These are phyloP conservation scores for Globisporangium lucens DNA, from an alignment of 352 stramenopile genomes.

Conservation along the genomic window DNA sequence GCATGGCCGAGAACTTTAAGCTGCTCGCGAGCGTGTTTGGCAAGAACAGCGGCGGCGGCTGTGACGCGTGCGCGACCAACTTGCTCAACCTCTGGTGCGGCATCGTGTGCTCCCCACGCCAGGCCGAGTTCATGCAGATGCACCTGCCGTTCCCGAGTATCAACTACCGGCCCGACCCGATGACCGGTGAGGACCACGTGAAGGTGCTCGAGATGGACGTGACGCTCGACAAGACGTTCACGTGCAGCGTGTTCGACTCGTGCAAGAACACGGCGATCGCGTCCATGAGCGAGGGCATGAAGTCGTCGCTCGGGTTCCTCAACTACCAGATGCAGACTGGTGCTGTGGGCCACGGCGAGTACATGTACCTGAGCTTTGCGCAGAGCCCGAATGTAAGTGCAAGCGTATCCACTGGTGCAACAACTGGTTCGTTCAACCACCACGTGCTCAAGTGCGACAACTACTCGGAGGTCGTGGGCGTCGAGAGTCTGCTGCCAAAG, in stretches of 20 bases:
- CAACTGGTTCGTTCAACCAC: conserved; percentile 39
- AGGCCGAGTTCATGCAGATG: conserved; percentile 76
- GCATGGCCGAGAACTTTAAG: conserved; percentile 85
- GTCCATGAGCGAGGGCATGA: conserved; percentile 66
- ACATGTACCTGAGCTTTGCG: conserved; percentile 75
- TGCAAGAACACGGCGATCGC: conserved; percentile 85
- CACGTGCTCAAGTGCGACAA: conserved; percentile 71
- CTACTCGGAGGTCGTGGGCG: conserved; percentile 56
- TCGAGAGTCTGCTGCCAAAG: conserved; percentile 39
- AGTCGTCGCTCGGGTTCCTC: conserved; percentile 83
- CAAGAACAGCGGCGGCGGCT: conserved; percentile 64
- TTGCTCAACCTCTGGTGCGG: conserved; percentile 87
- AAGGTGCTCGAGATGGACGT: conserved; percentile 83
- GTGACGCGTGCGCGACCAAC: conserved; percentile 79
- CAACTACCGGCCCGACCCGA: conserved; percentile 66
- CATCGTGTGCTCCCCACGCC: conserved; percentile 74
- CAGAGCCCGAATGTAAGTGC: conserved; percentile 17
- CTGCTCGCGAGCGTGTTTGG: conserved; percentile 68
- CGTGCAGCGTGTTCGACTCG: conserved; percentile 77
- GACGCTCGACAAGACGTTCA: conserved; percentile 64
- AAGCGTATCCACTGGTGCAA: too few relatives aligned
- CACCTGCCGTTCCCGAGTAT: conserved; percentile 59
- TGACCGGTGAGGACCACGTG: conserved; percentile 69
- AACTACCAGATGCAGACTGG: conserved; percentile 90
- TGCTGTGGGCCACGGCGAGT: conserved; percentile 86